Percentiles rank a stretch among this genome's conserved stretches.
phyloP scores from a whole-genome alignment of 1,284 basidiomycete species.

The Mycena sp. region DNA sequence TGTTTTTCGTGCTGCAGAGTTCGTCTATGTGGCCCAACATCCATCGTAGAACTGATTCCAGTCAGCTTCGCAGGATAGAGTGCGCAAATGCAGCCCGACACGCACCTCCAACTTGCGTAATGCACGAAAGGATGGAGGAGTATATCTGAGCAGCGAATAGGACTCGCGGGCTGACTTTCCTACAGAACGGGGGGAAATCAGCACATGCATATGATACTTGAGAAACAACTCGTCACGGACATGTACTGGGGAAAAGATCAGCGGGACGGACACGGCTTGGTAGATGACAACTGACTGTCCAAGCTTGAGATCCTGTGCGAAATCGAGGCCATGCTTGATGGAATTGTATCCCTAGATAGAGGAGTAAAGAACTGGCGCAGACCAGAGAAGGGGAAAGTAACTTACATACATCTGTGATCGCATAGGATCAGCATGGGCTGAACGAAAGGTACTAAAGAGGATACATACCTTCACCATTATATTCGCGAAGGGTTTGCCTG shows the following conservation, averaged over 20 bases:
- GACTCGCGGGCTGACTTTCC: conserved; percentile 13
- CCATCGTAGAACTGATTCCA: conserved; percentile 7
- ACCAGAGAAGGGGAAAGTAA: neutral
- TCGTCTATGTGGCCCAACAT: conserved; percentile 12
- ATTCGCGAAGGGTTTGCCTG: conserved; percentile 11
- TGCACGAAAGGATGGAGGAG: neutral
- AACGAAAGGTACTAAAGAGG: neutral
- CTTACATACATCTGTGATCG: conserved; percentile 4
- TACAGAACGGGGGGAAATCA: neutral
- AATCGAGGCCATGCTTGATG: conserved; percentile 16
- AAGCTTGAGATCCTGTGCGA: conserved; percentile 16
- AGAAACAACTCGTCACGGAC: neutral
- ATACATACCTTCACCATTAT: conserved; percentile 9
- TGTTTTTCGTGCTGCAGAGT: conserved; percentile 11
- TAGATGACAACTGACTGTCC: conserved; percentile 2
- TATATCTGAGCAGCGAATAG: conserved; percentile 6
- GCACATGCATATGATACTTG: no score
- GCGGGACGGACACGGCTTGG: neutral
- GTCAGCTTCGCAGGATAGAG: neutral
- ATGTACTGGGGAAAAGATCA: conserved; percentile 8
- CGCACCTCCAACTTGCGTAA: conserved; percentile 15
- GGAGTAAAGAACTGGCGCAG: neutral
- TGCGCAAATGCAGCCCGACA: neutral
- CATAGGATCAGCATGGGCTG: neutral
- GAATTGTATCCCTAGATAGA: conserved; percentile 10